Conservation (phyloP, 2,329 filamentous ascomycete genomes). For the Nemania serpens region DNA sequence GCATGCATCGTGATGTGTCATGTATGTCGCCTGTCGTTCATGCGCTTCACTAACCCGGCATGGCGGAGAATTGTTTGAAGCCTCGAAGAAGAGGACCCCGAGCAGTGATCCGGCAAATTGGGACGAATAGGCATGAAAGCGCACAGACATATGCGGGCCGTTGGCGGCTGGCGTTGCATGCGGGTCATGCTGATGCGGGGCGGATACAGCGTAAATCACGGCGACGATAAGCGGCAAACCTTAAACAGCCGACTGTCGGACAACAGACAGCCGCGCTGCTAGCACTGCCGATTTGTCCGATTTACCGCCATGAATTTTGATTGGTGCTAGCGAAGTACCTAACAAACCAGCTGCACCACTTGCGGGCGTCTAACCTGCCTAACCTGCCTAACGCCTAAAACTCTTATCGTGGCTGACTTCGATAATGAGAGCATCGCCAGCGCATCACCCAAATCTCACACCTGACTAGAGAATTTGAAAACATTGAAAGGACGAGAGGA, state of each 20-base stretch:
- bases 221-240: conserved; percentile 23
- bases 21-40: conserved; percentile 17
- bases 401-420: conserved; percentile 2
- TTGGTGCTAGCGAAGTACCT: background rate
- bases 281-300: conserved; percentile 30
- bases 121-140: background rate
- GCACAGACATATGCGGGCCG: conserved; percentile 20
- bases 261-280: conserved; percentile 26
- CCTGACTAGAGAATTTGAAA: background rate
- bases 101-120: conserved; percentile 22
- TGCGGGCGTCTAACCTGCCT: too few species aligned
- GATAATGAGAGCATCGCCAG: background rate
- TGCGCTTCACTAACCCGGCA: conserved; percentile 19
- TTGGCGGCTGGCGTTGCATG: conserved; percentile 21
- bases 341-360: too few species aligned
- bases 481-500: background rate
- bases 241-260: conserved; percentile 22
- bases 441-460: background rate
- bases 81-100: conserved; percentile 6
- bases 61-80: conserved; percentile 24
- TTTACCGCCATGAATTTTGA: conserved; percentile 24
- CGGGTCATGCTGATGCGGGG: too few species aligned
- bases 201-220: background rate
- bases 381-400: background rate
- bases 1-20: background rate